Evolutionary conservation across 2,329 filamentous ascomycete species (phyloP).

Genomic region (Dendryphion nanum): DNA sequence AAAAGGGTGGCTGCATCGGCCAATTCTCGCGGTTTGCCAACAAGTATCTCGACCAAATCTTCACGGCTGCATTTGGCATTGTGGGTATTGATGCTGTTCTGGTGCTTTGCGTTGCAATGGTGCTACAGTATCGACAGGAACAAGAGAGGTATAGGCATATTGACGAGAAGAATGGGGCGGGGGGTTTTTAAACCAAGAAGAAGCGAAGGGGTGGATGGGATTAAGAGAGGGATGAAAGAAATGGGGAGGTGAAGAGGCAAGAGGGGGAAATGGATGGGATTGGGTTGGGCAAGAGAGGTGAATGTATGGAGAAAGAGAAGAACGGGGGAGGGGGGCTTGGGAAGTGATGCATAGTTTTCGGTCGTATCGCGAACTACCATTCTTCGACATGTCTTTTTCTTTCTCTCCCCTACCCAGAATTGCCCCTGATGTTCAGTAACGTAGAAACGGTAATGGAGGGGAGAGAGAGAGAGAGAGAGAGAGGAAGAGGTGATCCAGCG

Average conservation of each 20-base stretch:
- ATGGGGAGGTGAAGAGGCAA: too few species aligned
- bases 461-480: too few species aligned
- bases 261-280: background rate
- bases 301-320: background rate
- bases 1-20: constrained; percentile 67
- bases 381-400: too few species aligned
- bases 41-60: constrained; percentile 70
- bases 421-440: too few species aligned
- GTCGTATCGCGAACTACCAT: too few species aligned
- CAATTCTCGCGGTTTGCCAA: constrained; percentile 69
- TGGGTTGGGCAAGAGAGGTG: background rate
- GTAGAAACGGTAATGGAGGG: too few species aligned
- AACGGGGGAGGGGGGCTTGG: background rate
- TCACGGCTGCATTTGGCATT: constrained; percentile 77
- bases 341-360: too few species aligned
- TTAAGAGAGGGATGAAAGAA: too few species aligned
- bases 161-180: constrained; percentile 65
- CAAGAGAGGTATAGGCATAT: constrained; percentile 75
- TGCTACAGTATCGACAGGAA: constrained; percentile 79
- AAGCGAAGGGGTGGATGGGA: background rate
- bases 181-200: constrained; percentile 22
- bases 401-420: too few species aligned
- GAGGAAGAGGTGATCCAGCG: too few species aligned
- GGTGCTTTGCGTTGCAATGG: constrained; percentile 68
- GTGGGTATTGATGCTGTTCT: constrained; percentile 68